These are phyloP conservation scores for Aphanocladium album DNA, from an alignment of 2,329 filamentous ascomycete genomes.

Conservation along the genomic window DNA sequence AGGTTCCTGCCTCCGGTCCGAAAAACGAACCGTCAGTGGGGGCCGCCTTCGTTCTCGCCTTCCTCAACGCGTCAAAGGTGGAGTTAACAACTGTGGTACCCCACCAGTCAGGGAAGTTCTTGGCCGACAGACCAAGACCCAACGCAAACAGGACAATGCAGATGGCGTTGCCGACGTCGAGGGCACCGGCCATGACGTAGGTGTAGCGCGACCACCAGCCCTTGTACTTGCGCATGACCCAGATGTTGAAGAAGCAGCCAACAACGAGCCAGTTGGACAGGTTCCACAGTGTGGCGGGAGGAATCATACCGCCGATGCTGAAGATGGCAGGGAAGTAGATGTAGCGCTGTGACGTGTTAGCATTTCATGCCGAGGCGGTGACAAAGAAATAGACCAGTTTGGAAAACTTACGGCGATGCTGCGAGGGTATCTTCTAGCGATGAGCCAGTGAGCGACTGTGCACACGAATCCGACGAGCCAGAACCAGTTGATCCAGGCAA, in stretches of 20 bases:
- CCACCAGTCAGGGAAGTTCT: slow-evolving; percentile 46
- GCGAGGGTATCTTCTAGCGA: slow-evolving; percentile 42
- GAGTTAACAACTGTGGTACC: slow-evolving; percentile 32
- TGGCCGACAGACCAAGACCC: slow-evolving; percentile 40
- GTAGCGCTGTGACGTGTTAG: slow-evolving; percentile 33
- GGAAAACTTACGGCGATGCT: slow-evolving; percentile 19
- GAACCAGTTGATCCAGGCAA: slow-evolving; percentile 47
- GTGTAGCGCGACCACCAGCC: slow-evolving; percentile 58
- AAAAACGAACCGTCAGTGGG: not conserved
- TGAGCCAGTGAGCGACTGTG: slow-evolving; percentile 44
- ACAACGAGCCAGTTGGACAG: slow-evolving; percentile 51
- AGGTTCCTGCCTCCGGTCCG: not conserved
- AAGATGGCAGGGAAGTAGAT: slow-evolving; percentile 51
- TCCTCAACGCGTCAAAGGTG: not conserved
- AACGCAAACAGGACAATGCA: slow-evolving; percentile 49
- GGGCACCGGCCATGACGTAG: slow-evolving; percentile 53
- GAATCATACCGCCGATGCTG: slow-evolving; percentile 44
- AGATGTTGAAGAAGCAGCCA: slow-evolving; percentile 51
- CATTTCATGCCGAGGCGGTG: slow-evolving; percentile 13
- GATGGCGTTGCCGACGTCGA: slow-evolving; percentile 55
- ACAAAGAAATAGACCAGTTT: not conserved
- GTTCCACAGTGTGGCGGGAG: slow-evolving; percentile 52
- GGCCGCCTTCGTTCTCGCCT: not conserved
- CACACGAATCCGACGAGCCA: slow-evolving; percentile 49
- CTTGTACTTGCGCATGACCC: slow-evolving; percentile 42